Evolutionary conservation across 306 rosid species (phyloP).

Genomic region (Quercus parvula): DNA sequence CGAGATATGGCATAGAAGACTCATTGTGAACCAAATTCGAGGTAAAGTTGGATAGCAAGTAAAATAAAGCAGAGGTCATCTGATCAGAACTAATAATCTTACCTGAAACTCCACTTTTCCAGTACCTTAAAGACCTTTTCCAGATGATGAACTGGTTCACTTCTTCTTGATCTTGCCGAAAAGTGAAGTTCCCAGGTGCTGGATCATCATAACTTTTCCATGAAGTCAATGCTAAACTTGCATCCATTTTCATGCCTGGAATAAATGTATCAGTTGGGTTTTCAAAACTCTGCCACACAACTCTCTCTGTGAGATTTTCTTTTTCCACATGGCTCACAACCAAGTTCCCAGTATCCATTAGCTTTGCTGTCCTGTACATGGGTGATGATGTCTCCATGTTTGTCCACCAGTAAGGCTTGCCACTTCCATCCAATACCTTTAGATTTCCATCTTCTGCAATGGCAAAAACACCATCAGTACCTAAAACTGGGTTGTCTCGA

Average conservation of each 20-base stretch:
- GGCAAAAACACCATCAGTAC: conserved; percentile 44
- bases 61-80: conserved; percentile 61
- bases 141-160: conserved; percentile 53
- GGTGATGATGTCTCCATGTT: conserved; percentile 37
- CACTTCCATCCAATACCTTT: conserved; percentile 39
- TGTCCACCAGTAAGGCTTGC: conserved; percentile 50
- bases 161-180: conserved; percentile 54
- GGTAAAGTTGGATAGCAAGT: conserved; percentile 57
- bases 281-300: conserved; percentile 68
- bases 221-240: conserved; percentile 48
- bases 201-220: conserved; percentile 66
- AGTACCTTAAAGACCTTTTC: conserved; percentile 68
- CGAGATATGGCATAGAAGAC: conserved; percentile 52
- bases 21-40: conserved; percentile 37
- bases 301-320: conserved; percentile 22
- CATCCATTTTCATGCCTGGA: conserved; percentile 75
- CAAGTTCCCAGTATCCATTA: conserved; percentile 69
- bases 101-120: conserved; percentile 66
- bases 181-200: conserved; percentile 66
- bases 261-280: conserved; percentile 78
- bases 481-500: conserved; percentile 53
- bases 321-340: conserved; percentile 35
- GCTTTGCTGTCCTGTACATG: conserved; percentile 25
- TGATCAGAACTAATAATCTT: conserved; percentile 47
- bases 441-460: conserved; percentile 66